A percentile compares a stretch with the other conserved stretches of the same genome.
These are phyloP conservation scores for Cyclocybe aegerita DNA, from an alignment of 768 basidiomycete genomes.

Conservation along the genomic window DNA sequence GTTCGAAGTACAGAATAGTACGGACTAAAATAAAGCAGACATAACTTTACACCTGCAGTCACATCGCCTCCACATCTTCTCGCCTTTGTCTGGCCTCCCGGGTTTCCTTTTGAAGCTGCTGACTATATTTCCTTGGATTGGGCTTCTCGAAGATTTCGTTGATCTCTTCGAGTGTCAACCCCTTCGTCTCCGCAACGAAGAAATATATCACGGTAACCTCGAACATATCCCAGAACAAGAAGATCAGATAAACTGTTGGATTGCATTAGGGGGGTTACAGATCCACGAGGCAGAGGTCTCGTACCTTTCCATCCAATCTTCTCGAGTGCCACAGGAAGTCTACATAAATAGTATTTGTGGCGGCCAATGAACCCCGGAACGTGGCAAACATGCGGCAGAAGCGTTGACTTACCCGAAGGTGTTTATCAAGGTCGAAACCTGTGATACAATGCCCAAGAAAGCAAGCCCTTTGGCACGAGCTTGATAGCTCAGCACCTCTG, in stretches of 20 bases:
- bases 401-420: constrained; percentile 41
- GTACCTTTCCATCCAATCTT: constrained; percentile 47
- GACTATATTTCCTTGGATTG: constrained; percentile 41
- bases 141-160: constrained; percentile 43
- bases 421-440: constrained; percentile 44
- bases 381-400: not conserved
- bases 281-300: constrained; percentile 6
- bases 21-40: too few species aligned
- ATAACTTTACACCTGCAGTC: not conserved
- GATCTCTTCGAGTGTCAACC: constrained; percentile 50
- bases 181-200: constrained; percentile 52
- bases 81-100: constrained; percentile 13
- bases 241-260: constrained; percentile 47
- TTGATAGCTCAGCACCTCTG: constrained; percentile 51
- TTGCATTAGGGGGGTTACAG: constrained; percentile 3
- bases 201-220: constrained; percentile 47
- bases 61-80: not conserved
- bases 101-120: constrained; percentile 18
- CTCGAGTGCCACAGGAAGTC: constrained; percentile 46
- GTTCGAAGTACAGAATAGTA: too few species aligned
- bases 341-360: constrained; percentile 7
- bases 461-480: constrained; percentile 53
- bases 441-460: constrained; percentile 44
- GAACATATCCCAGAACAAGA: constrained; percentile 47
- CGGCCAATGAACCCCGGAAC: not conserved